Base-by-base conservation (phyloP, 495 filamentous ascomycete genomes). In the Penicillium lividum region DNA sequence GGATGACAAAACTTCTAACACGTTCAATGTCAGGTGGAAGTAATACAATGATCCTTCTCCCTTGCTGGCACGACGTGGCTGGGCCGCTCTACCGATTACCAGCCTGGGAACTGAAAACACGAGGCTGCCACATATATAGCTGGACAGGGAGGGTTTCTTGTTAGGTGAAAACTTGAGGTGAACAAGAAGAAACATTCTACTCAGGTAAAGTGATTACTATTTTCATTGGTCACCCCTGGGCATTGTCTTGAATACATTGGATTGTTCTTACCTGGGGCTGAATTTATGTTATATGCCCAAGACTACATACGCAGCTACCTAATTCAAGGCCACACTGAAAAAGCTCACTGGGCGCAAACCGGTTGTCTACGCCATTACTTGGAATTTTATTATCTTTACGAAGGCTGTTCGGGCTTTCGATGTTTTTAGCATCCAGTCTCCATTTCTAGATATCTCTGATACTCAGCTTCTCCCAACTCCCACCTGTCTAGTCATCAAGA, bases 51-150 rank as follows among this genome's bases (percentile, higher is more conserved):
- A 31, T 18, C n/a, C 28, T 30, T 46, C 43, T 53, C 65, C 65
- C 65, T 68, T 68, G 63, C 65, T 61, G 63, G 54, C 42, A 34
- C 13, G 53, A 36, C 28, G 57, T 56, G 65, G 65, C 63, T 68
- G 65, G 62, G 46, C 46, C 46, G 28, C 46, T 18, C 7, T 31
- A 11, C 46, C 28, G 28, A 49, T 15, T 29, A 18, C 43, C 43
- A 11, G 45, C 31, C 36, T 60, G 16, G 36, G 36, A 16, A n/a
- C 4, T 49, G 48, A 66, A 61, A 64, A 64, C 55, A 61, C 28
- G 56, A 58, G 63, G 63, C 58, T 58, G 47, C n/a, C 22, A 34
- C 50, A 1, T 34, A 52, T 52, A 52, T 52, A 40, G 40, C 2
- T 40, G 33, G 30, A 5, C 31, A 52, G 25, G 8, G 49, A 27